Evolutionary conservation across 257 asterid species (phyloP).

Genomic region (Primulina huaijiensis): DNA sequence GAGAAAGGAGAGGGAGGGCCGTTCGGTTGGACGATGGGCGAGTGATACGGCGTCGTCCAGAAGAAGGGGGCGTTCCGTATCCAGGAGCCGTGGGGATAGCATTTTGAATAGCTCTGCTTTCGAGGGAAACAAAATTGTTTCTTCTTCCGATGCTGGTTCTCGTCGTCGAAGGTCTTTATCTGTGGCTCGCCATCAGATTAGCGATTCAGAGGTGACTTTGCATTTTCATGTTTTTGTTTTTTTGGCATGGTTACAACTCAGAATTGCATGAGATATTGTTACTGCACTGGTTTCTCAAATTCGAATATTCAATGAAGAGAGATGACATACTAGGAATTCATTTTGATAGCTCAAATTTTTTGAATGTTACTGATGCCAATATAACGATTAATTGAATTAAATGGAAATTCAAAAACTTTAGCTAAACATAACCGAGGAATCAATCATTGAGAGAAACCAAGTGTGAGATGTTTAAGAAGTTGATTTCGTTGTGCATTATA

Average conservation of each 20-base stretch:
- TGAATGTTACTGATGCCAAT: background rate
- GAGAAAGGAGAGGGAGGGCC: slow-evolving; percentile 40
- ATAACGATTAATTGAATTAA: too few relatives aligned
- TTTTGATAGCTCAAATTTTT: background rate
- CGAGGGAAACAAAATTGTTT: slow-evolving; percentile 28
- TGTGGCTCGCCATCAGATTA: slow-evolving; percentile 55
- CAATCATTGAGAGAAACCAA: background rate
- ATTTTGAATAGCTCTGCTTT: slow-evolving; percentile 31
- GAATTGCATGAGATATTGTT: background rate
- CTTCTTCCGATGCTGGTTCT: slow-evolving; percentile 37
- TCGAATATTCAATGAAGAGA: background rate
- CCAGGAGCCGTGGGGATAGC: slow-evolving; percentile 39
- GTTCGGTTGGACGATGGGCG: slow-evolving; percentile 71
- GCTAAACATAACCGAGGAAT: background rate
- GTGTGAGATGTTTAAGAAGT: background rate
- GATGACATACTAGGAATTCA: background rate
- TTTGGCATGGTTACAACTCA: background rate
- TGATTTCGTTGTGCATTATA: background rate
- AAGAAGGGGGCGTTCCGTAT: slow-evolving; percentile 79
- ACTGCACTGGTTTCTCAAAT: background rate
- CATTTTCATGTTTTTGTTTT: background rate
- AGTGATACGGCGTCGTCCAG: slow-evolving; percentile 72
- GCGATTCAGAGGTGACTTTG: slow-evolving; percentile 62
- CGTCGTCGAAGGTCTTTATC: slow-evolving; percentile 73
- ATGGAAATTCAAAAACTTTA: background rate